Percentiles rank a stretch among this genome's conserved stretches.
Conservation (phyloP, 2,329 filamentous ascomycete genomes). For the Alternaria sp. region DNA sequence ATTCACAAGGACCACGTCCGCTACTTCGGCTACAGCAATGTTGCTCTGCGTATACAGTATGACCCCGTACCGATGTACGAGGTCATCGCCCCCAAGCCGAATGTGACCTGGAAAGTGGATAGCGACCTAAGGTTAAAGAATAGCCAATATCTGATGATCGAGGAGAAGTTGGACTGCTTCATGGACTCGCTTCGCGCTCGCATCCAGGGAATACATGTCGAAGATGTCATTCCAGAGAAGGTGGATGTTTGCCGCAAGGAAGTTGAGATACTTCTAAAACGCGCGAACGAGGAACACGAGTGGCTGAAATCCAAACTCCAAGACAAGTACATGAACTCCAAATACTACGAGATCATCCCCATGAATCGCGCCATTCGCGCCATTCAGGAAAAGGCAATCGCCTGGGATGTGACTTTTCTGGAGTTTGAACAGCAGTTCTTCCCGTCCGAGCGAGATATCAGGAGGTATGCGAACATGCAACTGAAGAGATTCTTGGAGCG, state of each 20-base stretch:
- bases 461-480: conserved; percentile 88
- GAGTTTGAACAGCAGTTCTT: conserved; percentile 94
- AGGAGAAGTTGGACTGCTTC: conserved; percentile 83
- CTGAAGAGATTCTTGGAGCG: conserved; percentile 91
- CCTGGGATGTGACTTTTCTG: conserved; percentile 89
- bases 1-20: conserved; percentile 90
- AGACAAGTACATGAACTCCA: conserved; percentile 88
- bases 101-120: conserved; percentile 97
- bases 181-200: conserved; percentile 85
- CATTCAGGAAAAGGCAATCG: conserved; percentile 89
- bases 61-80: conserved; percentile 92
- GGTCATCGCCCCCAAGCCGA: conserved; percentile 86
- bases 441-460: conserved; percentile 93
- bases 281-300: conserved; percentile 82
- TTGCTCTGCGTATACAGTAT: conserved; percentile 87
- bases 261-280: conserved; percentile 77
- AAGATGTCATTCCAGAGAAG: conserved; percentile 89
- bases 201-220: conserved; percentile 86
- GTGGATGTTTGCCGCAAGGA: conserved; percentile 80
- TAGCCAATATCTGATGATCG: conserved; percentile 80
- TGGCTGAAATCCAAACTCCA: conserved; percentile 79
- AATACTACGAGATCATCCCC: conserved; percentile 96
- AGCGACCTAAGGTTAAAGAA: conserved; percentile 93
- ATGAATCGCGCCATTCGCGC: conserved; percentile 87
- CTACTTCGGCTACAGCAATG: conserved; percentile 88